Evolutionary conservation across 1,284 basidiomycete species (phyloP).

Genomic region (Leccinum ponderosum): DNA sequence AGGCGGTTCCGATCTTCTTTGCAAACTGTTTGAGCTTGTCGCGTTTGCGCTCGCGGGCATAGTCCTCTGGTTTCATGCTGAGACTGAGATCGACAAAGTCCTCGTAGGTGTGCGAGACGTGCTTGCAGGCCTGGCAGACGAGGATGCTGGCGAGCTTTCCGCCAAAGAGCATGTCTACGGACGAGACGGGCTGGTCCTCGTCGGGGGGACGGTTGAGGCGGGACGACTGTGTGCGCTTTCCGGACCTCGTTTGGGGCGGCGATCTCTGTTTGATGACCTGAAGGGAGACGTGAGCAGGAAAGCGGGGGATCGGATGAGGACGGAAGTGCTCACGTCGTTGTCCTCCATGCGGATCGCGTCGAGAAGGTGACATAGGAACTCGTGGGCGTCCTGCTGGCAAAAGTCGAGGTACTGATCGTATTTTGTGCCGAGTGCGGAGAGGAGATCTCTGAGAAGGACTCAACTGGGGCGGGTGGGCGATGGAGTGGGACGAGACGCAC

Average conservation of each 20-base stretch:
- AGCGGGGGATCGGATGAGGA: not conserved
- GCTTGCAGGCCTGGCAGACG: slow-evolving; percentile 91
- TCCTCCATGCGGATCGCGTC: slow-evolving; percentile 98
- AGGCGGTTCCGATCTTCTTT: slow-evolving; percentile 47
- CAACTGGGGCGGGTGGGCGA: not conserved
- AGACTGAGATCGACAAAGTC: slow-evolving; percentile 93
- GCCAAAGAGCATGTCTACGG: slow-evolving; percentile 88
- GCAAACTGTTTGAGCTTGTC: slow-evolving; percentile 73
- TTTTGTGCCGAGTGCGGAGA: slow-evolving; percentile 75
- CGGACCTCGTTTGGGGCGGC: slow-evolving; percentile 42
- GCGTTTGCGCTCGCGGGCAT: slow-evolving; percentile 62
- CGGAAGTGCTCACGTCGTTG: slow-evolving; percentile 66
- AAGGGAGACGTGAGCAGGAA: slow-evolving; percentile 8
- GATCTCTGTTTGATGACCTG: slow-evolving; percentile 76
- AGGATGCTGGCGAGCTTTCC: slow-evolving; percentile 87
- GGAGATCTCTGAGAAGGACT: slow-evolving; percentile 47
- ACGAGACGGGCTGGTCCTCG: slow-evolving; percentile 58
- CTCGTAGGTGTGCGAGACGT: slow-evolving; percentile 82
- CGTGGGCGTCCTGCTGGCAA: slow-evolving; percentile 93
- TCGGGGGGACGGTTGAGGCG: slow-evolving; percentile 17
- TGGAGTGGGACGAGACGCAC: slow-evolving; percentile 34
- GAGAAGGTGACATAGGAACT: slow-evolving; percentile 84
- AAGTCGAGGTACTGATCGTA: slow-evolving; percentile 93
- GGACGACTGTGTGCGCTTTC: slow-evolving; percentile 8
- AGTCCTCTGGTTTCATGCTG: slow-evolving; percentile 81